Evolutionary conservation across 202 grass and related monocot species (phyloP).

Genomic region (Carex arenaria): DNA sequence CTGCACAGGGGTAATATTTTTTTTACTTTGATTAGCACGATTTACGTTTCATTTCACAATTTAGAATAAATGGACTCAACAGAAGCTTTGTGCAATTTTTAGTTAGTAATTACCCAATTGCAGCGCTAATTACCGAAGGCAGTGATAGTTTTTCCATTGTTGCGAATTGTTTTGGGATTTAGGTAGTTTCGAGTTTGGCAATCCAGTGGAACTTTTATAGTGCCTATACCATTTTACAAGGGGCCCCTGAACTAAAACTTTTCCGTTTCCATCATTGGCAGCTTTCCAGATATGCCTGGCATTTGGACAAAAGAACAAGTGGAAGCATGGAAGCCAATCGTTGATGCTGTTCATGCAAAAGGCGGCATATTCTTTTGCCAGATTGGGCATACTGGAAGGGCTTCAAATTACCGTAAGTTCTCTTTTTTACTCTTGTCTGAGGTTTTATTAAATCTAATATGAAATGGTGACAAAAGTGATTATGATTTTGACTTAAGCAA

Average conservation of each 20-base stretch:
- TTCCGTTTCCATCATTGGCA: background rate
- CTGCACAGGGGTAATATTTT: slow-evolving; percentile 10
- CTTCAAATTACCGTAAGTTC: slow-evolving; percentile 21
- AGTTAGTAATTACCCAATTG: background rate
- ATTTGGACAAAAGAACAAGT: slow-evolving; percentile 31
- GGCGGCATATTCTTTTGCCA: slow-evolving; percentile 39
- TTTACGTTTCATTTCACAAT: background rate
- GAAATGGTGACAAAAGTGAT: background rate
- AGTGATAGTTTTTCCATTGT: background rate
- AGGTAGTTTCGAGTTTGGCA: background rate
- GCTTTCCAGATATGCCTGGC: background rate
- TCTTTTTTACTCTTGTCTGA: background rate
- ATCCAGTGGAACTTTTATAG: background rate
- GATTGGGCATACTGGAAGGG: slow-evolving; percentile 40
- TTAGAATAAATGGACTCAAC: background rate
- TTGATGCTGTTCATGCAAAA: slow-evolving; percentile 44
- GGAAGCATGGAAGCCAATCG: slow-evolving; percentile 40
- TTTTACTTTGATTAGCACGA: background rate
- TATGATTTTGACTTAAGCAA: background rate
- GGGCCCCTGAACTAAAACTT: background rate
- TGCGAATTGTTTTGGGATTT: background rate
- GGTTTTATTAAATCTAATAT: background rate
- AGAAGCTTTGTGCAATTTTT: background rate
- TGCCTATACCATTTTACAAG: background rate
- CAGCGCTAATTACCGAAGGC: background rate